Conservation (phyloP, 805 yeast genomes). For the Ogataea parapolymorpha region DNA sequence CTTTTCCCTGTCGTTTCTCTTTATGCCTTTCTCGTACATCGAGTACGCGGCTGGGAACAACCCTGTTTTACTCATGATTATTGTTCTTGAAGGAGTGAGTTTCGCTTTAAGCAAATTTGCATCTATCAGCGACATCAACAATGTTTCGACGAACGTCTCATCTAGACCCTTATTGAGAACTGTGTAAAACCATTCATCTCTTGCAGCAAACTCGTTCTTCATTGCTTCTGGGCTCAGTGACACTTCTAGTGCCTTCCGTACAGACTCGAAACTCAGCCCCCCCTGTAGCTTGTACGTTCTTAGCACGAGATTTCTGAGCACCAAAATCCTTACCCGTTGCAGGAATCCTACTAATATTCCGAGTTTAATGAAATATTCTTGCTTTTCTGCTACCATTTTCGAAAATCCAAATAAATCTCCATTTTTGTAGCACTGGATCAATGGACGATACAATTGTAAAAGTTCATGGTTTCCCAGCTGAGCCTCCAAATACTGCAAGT, state of each 20-base stretch:
- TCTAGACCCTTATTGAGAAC: constrained; percentile 20
- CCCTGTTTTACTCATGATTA: constrained; percentile 30
- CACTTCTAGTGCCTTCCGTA: constrained; percentile 27
- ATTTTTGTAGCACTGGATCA: constrained; percentile 33
- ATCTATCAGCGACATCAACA: constrained; percentile 49
- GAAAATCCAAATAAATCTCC: constrained; percentile 45
- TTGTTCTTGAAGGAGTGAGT: constrained; percentile 28
- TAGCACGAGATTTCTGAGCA: constrained; percentile 41
- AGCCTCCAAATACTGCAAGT: constrained; percentile 25
- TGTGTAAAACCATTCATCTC: constrained; percentile 19
- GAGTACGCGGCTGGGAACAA: constrained; percentile 28
- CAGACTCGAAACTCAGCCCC: constrained; percentile 16
- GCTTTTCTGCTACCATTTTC: constrained; percentile 31
- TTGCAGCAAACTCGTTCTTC: constrained; percentile 10
- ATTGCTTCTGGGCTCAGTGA: constrained; percentile 17
- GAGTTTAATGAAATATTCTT: constrained; percentile 36
- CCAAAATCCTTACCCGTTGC: constrained; percentile 42
- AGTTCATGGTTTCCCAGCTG: constrained; percentile 21
- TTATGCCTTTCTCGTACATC: constrained; percentile 21
- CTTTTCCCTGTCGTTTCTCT: constrained; percentile 22
- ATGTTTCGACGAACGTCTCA: constrained; percentile 46
- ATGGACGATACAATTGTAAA: constrained; percentile 35
- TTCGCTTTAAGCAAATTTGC: constrained; percentile 54
- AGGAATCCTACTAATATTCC: constrained; percentile 42
- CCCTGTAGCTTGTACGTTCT: constrained; percentile 20